Conservation (phyloP, 768 basidiomycete species). For the Termitomyces titanicus region DNA sequence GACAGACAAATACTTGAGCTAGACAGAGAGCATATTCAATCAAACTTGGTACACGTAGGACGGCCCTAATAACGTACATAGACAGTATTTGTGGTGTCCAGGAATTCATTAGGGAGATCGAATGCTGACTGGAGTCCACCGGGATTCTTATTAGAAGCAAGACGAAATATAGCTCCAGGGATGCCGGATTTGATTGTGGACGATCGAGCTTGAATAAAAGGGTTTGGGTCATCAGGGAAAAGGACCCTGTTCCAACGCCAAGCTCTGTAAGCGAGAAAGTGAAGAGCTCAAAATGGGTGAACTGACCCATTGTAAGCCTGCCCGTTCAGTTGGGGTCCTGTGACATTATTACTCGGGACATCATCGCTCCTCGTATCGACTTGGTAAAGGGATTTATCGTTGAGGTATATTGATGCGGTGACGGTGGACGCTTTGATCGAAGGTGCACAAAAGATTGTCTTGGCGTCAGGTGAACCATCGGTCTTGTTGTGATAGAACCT, state of each 20-base stretch:
- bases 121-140: slow-evolving; percentile 44
- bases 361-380: slow-evolving; percentile 30
- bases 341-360: slow-evolving; percentile 45
- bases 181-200: slow-evolving; percentile 47
- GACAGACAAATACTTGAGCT: slow-evolving; percentile 57
- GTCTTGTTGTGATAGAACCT: slow-evolving; percentile 37
- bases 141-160: slow-evolving; percentile 39
- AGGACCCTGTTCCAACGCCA: slow-evolving; percentile 30
- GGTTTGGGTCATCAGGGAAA: slow-evolving; percentile 34
- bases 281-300: background rate
- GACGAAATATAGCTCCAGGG: slow-evolving; percentile 56
- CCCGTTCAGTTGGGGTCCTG: slow-evolving; percentile 40
- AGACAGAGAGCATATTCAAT: background rate
- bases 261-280: background rate
- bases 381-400: slow-evolving; percentile 34
- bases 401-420: slow-evolving; percentile 38
- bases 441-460: slow-evolving; percentile 57
- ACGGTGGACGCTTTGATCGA: slow-evolving; percentile 42
- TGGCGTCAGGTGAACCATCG: slow-evolving; percentile 33
- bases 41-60: background rate
- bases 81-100: slow-evolving; percentile 44
- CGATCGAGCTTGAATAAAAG: slow-evolving; percentile 51
- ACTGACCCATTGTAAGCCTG: slow-evolving; percentile 57
- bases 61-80: slow-evolving; percentile 39
- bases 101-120: slow-evolving; percentile 44